Evolutionary conservation across 352 stramenopile genomes (phyloP).

Genomic region (Phytophthora colocasiae): DNA sequence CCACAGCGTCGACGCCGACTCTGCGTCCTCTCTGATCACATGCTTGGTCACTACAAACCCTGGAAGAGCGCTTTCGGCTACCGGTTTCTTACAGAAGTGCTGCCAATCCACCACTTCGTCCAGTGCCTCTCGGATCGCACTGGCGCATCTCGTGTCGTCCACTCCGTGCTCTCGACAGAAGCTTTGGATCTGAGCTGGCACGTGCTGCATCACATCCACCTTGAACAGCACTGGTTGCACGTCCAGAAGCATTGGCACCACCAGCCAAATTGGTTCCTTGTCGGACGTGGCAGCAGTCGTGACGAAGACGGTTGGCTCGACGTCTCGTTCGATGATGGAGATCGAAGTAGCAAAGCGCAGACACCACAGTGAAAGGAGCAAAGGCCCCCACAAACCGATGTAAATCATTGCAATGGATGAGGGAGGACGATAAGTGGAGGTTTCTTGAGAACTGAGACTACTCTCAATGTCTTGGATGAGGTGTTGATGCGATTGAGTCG

Average conservation of each 20-base stretch:
- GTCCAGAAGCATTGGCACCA: constrained; percentile 57
- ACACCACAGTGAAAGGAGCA: constrained; percentile 20
- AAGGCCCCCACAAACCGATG: constrained; percentile 1
- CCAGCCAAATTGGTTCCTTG: constrained; percentile 27
- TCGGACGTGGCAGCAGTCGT: constrained; percentile 18
- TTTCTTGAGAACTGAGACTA: constrained; percentile 20
- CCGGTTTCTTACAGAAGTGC: constrained; percentile 27
- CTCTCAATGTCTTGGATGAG: too few species aligned
- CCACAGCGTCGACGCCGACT: constrained; percentile 31
- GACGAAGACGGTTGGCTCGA: constrained; percentile 4
- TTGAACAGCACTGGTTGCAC: constrained; percentile 55
- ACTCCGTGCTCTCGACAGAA: constrained; percentile 56
- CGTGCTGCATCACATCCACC: constrained; percentile 35
- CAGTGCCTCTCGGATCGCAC: constrained; percentile 35
- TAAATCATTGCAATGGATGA: constrained; percentile 6
- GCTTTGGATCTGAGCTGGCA: constrained; percentile 38
- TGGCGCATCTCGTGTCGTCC: constrained; percentile 23
- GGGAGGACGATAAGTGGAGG: background rate
- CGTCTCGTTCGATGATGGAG: constrained; percentile 17
- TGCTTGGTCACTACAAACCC: constrained; percentile 55
- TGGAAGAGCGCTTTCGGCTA: constrained; percentile 13
- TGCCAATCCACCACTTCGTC: constrained; percentile 40
- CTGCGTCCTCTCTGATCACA: constrained; percentile 22
- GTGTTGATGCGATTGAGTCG: too few species aligned
- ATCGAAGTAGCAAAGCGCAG: background rate